A percentile compares a stretch with the other conserved stretches of the same genome.
These are phyloP conservation scores for Circinella umbellata DNA, from an alignment of 371 early-diverging fungal genomes.

Conservation along the genomic window DNA sequence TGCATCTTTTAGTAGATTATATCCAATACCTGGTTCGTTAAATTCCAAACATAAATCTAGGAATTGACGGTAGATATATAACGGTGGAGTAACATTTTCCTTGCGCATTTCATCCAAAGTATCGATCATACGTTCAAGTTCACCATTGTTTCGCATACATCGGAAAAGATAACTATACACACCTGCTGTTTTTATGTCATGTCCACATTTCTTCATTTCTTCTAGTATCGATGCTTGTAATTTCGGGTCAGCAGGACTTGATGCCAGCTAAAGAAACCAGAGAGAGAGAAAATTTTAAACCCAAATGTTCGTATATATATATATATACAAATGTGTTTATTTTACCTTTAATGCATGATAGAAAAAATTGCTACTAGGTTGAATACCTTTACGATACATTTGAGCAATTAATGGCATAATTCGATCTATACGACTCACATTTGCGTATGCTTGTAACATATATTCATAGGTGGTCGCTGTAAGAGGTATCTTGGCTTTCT, in stretches of 20 bases:
- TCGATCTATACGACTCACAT: constrained; percentile 12
- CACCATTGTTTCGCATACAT: constrained; percentile 42
- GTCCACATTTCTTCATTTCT: constrained; percentile 24
- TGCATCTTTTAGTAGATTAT: constrained; percentile 44
- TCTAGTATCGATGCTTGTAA: constrained; percentile 33
- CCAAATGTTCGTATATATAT: not conserved
- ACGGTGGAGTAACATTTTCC: constrained; percentile 14
- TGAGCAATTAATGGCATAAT: constrained; percentile 23
- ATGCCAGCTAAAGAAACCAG: constrained; percentile 24
- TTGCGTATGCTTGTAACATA: constrained; percentile 36
- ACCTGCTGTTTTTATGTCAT: constrained; percentile 12
- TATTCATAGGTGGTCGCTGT: constrained; percentile 28
- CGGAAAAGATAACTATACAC: constrained; percentile 29
- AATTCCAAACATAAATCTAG: constrained; percentile 30
- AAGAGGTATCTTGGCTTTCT: constrained; percentile 15
- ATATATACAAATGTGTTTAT: not conserved
- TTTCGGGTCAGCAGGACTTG: constrained; percentile 22
- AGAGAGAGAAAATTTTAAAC: too few relatives aligned
- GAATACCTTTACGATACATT: constrained; percentile 25
- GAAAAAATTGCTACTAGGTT: constrained; percentile 20
- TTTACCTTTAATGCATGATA: constrained; percentile 39
- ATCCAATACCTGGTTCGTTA: constrained; percentile 33
- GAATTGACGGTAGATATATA: constrained; percentile 16
- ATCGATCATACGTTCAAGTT: constrained; percentile 45
- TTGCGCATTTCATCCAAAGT: constrained; percentile 40